Evolutionary conservation across 345 rosid species (phyloP), one percentile per base, ranked within the genome.

Genomic region (Acer campestre): DNA sequence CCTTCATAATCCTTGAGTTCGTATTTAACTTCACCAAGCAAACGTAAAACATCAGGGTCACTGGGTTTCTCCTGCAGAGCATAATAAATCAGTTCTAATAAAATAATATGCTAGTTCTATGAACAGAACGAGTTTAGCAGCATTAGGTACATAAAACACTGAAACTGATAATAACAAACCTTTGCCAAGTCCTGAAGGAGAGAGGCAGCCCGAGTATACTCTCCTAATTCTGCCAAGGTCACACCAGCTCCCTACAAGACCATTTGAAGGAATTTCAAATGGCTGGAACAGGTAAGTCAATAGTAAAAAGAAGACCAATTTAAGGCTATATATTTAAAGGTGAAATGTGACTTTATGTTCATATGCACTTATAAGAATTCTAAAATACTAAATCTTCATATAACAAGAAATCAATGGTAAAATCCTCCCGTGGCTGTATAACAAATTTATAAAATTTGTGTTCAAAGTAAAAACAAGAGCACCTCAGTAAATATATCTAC

Each of bases 1-100:
- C 99, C 96, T 49, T 90, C 96, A 84, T 89, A 95, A 86, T 93
- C 97, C 84, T 86, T 84, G 59, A 95, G 97, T 82, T 90, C 92
- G 82, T 83, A 93, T 83, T 93, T 95, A 69, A 92, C 93, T 83
- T 95, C 98, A 74, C 97, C 99, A 76, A 93, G 93, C 93, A 95
- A 90, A 79, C 92, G 90, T 55, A 88, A 90, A 68, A 91, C 96
- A 61, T 92, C 94, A 75, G 96, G 94, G 82, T 92, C 97, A 38
- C 75, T 84, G 71, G 92, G 89, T 81, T 91, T 93, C 78, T 82
- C 96, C 99, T 95, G 83, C 72, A 80, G 79, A 83, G 67, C 65
- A 83, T 82, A 62, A 75, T 78, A 59, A 49, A 71, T 25, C 48
- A 83, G 61, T 59, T 71, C 61, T 64, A 29, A 20, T 12, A 46